Percentiles rank a stretch among this genome's conserved stretches.
phyloP scores from a whole-genome alignment of 805 yeast species.

The Kazachstania martiniae region DNA sequence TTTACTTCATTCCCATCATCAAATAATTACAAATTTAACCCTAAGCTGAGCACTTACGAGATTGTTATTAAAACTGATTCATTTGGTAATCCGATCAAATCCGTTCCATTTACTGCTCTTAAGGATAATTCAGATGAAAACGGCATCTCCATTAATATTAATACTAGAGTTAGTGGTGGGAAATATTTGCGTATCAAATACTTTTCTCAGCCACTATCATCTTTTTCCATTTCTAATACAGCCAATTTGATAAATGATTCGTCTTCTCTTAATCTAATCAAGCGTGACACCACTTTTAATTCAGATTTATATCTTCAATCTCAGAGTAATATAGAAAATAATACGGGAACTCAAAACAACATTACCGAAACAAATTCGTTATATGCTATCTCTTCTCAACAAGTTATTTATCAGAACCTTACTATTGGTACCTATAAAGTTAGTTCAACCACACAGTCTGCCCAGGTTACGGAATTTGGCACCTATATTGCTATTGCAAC shows the following conservation, averaged over 20 bases:
- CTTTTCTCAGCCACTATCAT: constrained; percentile 9
- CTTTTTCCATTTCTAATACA: constrained; percentile 8
- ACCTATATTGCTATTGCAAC: constrained; percentile 2
- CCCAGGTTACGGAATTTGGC: constrained; percentile 1
- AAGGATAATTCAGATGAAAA: constrained; percentile 17
- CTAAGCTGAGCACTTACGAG: constrained; percentile 12
- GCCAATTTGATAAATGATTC: too few relatives aligned
- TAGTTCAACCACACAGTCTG: not conserved
- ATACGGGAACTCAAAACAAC: too few relatives aligned
- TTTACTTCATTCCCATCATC: constrained; percentile 13
- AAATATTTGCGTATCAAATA: constrained; percentile 19
- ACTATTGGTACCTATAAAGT: not conserved
- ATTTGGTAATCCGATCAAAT: constrained; percentile 17
- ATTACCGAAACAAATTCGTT: too few relatives aligned
- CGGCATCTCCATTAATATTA: constrained; percentile 10
- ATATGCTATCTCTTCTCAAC: too few relatives aligned
- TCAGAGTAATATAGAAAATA: too few relatives aligned
- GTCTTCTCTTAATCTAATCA: too few relatives aligned
- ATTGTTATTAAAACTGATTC: constrained; percentile 16
- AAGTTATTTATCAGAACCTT: not conserved
- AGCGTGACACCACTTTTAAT: too few relatives aligned
- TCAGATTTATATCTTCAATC: too few relatives aligned
- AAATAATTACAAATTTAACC: constrained; percentile 10
- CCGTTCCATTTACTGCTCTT: constrained; percentile 17
- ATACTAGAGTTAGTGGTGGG: constrained; percentile 22